Evolutionary conservation across 2,329 filamentous ascomycete genomes (phyloP).

Genomic region (Berkeleyomyces basicola): DNA sequence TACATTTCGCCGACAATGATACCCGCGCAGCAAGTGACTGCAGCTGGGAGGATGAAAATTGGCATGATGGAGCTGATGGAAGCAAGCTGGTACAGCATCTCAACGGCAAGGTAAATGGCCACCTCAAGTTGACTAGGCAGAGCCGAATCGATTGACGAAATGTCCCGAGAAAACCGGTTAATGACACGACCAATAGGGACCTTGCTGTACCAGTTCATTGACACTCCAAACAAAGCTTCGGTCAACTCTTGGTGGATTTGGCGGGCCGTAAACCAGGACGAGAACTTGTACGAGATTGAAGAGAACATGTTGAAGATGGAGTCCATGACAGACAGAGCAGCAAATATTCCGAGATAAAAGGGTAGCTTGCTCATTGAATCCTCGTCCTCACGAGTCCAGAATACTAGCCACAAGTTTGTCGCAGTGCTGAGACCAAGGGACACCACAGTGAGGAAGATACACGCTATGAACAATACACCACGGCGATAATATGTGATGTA

Average conservation of each 20-base stretch:
- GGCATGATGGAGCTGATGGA: conserved; percentile 36
- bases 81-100: conserved; percentile 29
- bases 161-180: conserved; percentile 40
- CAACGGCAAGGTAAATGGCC: conserved; percentile 26
- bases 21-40: conserved; percentile 29
- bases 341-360: conserved; percentile 39
- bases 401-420: conserved; percentile 28
- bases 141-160: conserved; percentile 35
- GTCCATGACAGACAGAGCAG: conserved; percentile 28
- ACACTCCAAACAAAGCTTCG: conserved; percentile 33
- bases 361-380: conserved; percentile 27
- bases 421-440: conserved; percentile 8
- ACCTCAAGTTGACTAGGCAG: conserved; percentile 29
- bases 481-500: conserved; percentile 29
- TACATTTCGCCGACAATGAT: conserved; percentile 27
- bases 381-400: conserved; percentile 24
- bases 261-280: conserved; percentile 39
- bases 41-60: conserved; percentile 31
- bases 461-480: conserved; percentile 4
- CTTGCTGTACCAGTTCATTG: conserved; percentile 40
- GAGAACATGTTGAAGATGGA: conserved; percentile 26
- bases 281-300: conserved; percentile 34
- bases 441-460: conserved; percentile 6
- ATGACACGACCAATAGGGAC: conserved; percentile 35
- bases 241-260: conserved; percentile 37